Conservation (phyloP, 225 moss, liverwort and hornwort species). For the Pseudoscleropodium purum region DNA sequence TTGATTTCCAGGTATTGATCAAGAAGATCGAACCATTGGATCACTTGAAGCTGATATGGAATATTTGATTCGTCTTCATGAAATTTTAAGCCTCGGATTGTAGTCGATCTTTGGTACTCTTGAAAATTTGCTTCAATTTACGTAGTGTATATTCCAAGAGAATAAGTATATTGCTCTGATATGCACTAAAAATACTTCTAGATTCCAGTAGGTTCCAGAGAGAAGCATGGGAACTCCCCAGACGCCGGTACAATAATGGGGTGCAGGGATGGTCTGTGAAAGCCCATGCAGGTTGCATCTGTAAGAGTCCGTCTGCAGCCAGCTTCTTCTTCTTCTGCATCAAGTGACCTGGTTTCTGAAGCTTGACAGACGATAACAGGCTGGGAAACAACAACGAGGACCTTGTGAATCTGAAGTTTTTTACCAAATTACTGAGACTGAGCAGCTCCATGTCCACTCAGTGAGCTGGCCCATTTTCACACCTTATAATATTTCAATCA, state of each 20-base stretch:
- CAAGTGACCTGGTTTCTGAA: not conserved
- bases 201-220: not conserved
- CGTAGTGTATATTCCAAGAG: not conserved
- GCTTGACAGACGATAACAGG: not conserved
- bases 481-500: not conserved
- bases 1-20: not conserved
- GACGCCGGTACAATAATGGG: conserved; percentile 15
- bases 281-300: conserved; percentile 2
- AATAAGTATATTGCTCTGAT: not conserved
- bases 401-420: not conserved
- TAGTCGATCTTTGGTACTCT: not conserved
- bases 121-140: not conserved
- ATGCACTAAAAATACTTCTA: not conserved
- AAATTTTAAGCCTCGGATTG: not conserved
- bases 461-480: not conserved
- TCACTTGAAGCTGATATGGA: not conserved
- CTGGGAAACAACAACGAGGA: not conserved
- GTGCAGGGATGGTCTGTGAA: not conserved
- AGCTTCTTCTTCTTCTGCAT: not conserved
- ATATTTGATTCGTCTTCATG: not conserved
- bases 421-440: not conserved
- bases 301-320: not conserved
- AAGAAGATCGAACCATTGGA: not conserved
- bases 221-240: not conserved
- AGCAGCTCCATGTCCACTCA: not conserved